These are phyloP conservation scores for Suillus subluteus DNA, from an alignment of 768 basidiomycete species.

Conservation along the genomic window DNA sequence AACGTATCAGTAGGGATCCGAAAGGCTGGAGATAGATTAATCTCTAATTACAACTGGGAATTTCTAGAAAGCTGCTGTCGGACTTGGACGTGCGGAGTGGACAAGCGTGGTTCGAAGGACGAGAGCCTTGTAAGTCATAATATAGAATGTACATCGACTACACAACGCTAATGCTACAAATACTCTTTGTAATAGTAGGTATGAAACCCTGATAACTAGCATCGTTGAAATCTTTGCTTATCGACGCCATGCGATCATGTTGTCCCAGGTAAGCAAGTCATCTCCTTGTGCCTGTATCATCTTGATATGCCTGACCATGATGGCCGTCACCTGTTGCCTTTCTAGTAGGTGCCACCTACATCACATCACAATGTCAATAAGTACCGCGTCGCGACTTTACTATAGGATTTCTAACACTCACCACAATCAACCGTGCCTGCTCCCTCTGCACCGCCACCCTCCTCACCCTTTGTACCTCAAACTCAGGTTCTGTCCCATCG, in stretches of 20 bases:
- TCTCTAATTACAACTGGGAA: too few relatives aligned
- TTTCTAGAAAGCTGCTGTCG: too few relatives aligned
- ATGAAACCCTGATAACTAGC: neutral
- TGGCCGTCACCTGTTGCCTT: constrained; percentile 11
- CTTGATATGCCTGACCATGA: constrained; percentile 23
- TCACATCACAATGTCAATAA: constrained; percentile 4
- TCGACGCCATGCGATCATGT: neutral
- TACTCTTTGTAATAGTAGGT: neutral
- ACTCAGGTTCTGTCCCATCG: constrained; percentile 20
- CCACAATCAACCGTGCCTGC: constrained; percentile 27
- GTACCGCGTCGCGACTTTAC: neutral
- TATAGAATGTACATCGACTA: neutral
- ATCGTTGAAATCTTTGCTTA: too few relatives aligned
- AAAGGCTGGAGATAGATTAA: neutral
- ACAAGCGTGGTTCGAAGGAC: neutral
- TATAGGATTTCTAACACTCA: constrained; percentile 6
- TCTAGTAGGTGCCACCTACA: constrained; percentile 33
- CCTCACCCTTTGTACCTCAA: constrained; percentile 28
- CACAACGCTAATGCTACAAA: neutral
- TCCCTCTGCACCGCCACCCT: constrained; percentile 22
- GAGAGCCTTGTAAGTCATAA: neutral
- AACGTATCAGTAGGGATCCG: too few relatives aligned
- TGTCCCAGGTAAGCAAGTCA: constrained; percentile 15
- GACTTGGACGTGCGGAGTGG: neutral
- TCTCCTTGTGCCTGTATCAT: constrained; percentile 12